These are phyloP conservation scores for Microcos paniculata DNA, from an alignment of 345 rosid species.

Conservation along the genomic window DNA sequence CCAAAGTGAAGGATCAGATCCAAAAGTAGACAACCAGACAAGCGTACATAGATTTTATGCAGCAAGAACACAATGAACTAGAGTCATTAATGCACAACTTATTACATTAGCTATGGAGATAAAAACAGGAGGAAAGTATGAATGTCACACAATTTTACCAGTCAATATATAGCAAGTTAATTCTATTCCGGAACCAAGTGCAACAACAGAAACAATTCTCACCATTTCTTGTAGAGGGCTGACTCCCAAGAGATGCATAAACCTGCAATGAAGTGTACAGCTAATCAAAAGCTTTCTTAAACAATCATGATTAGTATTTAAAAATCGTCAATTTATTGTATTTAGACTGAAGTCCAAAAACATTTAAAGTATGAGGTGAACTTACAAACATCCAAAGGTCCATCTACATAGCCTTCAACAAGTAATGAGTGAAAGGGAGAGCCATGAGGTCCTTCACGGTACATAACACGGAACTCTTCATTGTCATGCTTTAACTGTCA, in stretches of 20 bases:
- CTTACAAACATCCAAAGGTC: slow-evolving; percentile 84
- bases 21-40: not conserved
- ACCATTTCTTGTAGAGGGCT: slow-evolving; percentile 75
- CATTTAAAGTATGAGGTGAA: slow-evolving; percentile 13
- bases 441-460: slow-evolving; percentile 84
- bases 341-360: slow-evolving; percentile 14
- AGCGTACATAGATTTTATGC: not conserved
- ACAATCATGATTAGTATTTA: not conserved
- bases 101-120: not conserved
- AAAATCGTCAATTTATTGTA: not conserved
- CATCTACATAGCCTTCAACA: slow-evolving; percentile 93
- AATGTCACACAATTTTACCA: not conserved
- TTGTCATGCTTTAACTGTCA: slow-evolving; percentile 71
- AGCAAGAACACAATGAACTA: not conserved
- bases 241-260: slow-evolving; percentile 87
- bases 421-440: slow-evolving; percentile 81
- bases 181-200: not conserved
- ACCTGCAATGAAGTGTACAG: slow-evolving; percentile 47
- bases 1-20: slow-evolving; percentile 6
- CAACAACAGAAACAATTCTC: slow-evolving; percentile 26
- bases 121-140: not conserved
- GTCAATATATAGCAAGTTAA: not conserved
- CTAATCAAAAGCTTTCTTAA: slow-evolving; percentile 12
- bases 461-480: slow-evolving; percentile 90
- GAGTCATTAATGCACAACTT: not conserved